These are phyloP conservation scores for Tulasnella sp. DNA, from an alignment of 768 basidiomycete genomes.

Conservation along the genomic window DNA sequence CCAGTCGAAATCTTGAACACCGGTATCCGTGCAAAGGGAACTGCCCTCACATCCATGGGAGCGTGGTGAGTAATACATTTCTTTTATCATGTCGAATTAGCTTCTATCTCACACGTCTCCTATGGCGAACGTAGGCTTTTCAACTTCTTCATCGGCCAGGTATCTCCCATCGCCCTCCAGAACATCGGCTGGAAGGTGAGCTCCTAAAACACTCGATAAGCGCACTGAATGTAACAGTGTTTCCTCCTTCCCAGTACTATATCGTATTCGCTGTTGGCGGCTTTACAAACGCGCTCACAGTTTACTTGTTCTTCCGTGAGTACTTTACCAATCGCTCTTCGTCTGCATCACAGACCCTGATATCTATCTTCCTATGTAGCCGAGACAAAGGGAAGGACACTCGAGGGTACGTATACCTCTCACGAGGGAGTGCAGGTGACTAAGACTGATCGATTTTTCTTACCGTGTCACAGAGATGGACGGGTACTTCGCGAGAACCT, in stretches of 20 bases:
- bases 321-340: not conserved
- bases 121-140: not conserved
- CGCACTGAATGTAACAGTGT: not conserved
- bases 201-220: not conserved
- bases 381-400: not conserved
- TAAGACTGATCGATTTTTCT: too few relatives aligned
- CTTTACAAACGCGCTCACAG: conserved; percentile 8
- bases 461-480: not conserved
- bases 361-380: not conserved
- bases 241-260: not conserved
- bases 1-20: conserved; percentile 19
- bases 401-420: not conserved
- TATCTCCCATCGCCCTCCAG: conserved; percentile 9
- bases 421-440: too few relatives aligned
- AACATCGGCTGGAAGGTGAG: conserved; percentile 5
- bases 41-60: conserved; percentile 16
- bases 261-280: not conserved
- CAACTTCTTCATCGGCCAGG: conserved; percentile 18
- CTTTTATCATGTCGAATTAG: not conserved
- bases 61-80: conserved; percentile 6
- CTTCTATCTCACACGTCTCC: too few relatives aligned
- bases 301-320: conserved; percentile 7
- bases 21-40: conserved; percentile 14
- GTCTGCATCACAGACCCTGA: too few relatives aligned
- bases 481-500: not conserved